Evolutionary conservation across 164 flowering plant species (phyloP).

Genomic region (Sedum album): DNA sequence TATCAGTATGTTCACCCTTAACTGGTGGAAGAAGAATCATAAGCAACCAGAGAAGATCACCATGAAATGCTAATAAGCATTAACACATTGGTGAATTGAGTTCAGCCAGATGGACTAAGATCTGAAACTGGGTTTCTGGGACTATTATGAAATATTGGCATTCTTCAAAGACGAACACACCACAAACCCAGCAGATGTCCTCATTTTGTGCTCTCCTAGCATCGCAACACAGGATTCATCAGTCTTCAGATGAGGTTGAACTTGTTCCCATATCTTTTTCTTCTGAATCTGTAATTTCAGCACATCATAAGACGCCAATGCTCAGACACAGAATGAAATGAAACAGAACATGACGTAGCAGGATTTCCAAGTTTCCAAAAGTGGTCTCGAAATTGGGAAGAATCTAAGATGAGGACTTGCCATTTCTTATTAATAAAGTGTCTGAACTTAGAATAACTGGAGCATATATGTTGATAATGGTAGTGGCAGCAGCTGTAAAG

Average conservation of each 20-base stretch:
- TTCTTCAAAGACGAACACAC: constrained; percentile 45
- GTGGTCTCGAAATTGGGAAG: neutral
- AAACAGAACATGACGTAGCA: neutral
- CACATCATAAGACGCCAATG: neutral
- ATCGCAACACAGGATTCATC: constrained; percentile 51
- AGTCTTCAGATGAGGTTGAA: constrained; percentile 84
- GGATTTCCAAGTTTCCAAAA: neutral
- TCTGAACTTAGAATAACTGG: neutral
- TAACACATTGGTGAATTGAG: neutral
- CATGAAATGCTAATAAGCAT: neutral
- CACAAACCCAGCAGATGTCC: constrained; percentile 64
- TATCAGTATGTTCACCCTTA: neutral
- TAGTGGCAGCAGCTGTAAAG: neutral
- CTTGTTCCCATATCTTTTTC: constrained; percentile 87
- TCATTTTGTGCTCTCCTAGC: constrained; percentile 65
- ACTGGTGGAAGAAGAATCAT: neutral
- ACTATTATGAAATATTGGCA: constrained; percentile 61
- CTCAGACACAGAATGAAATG: neutral
- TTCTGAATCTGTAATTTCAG: constrained; percentile 58
- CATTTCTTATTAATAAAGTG: neutral
- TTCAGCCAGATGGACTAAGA: neutral
- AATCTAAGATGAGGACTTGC: neutral
- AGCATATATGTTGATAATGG: no score
- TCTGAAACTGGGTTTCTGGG: neutral
- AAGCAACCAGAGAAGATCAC: neutral